Evolutionary conservation across 2,329 filamentous ascomycete species (phyloP).

Genomic region (Aspergillus candidus): DNA sequence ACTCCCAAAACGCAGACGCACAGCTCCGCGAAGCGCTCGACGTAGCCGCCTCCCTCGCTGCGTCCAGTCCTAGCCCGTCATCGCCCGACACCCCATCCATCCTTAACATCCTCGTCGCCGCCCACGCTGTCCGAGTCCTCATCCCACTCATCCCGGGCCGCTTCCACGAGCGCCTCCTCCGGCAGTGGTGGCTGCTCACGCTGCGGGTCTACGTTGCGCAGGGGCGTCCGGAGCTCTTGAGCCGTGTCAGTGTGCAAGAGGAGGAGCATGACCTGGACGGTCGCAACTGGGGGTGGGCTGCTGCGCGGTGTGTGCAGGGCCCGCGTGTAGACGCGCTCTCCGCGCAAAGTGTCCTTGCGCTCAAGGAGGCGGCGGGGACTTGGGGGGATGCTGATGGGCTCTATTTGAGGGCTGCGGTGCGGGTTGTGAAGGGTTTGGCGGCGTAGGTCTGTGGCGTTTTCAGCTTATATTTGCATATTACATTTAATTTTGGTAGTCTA

Average conservation of each 20-base stretch:
- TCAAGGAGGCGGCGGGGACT: conserved; percentile 27
- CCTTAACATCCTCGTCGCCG: conserved; percentile 74
- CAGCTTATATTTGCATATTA: too few species aligned
- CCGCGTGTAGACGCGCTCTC: conserved; percentile 71
- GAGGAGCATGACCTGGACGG: conserved; percentile 52
- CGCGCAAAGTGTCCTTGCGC: conserved; percentile 71
- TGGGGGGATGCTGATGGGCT: conserved; percentile 42
- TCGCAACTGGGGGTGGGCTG: conserved; percentile 71
- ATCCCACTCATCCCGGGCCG: conserved; percentile 68
- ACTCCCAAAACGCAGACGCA: conserved; percentile 52
- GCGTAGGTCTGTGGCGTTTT: too few species aligned
- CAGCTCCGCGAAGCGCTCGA: conserved; percentile 68
- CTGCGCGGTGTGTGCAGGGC: conserved; percentile 63
- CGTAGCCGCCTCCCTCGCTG: conserved; percentile 44
- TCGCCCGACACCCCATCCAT: conserved; percentile 75
- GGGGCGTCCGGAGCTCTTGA: conserved; percentile 53
- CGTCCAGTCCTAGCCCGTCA: conserved; percentile 25
- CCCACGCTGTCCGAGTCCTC: conserved; percentile 80
- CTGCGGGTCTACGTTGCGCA: conserved; percentile 72
- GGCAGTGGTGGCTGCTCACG: conserved; percentile 85
- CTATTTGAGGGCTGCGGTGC: conserved; percentile 47
- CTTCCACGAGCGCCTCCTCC: conserved; percentile 66
- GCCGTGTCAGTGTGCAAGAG: too few species aligned
- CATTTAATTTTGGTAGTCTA: background rate
- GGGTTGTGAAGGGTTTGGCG: conserved; percentile 42